Percentiles rank a stretch among this genome's conserved stretches.
phyloP scores from a whole-genome alignment of 2,329 filamentous ascomycete genomes.

The Curvularia hawaiiensis region DNA sequence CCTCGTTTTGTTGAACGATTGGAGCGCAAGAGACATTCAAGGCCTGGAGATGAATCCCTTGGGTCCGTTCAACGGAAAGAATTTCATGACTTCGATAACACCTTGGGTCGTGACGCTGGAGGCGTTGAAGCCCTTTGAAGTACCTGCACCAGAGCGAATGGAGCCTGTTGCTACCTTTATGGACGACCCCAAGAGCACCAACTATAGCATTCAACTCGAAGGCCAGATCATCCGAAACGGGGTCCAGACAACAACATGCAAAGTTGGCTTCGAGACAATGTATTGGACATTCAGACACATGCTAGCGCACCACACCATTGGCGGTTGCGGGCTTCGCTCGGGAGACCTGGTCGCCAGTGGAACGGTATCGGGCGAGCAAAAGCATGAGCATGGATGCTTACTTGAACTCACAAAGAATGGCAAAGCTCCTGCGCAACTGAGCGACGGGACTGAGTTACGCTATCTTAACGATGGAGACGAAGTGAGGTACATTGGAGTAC shows the following conservation, averaged over 20 bases:
- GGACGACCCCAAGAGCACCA: slow-evolving; percentile 29
- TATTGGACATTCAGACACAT: slow-evolving; percentile 56
- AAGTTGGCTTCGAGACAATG: slow-evolving; percentile 46
- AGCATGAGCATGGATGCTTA: slow-evolving; percentile 50
- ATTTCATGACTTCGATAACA: slow-evolving; percentile 63
- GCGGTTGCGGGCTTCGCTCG: slow-evolving; percentile 49
- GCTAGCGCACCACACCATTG: slow-evolving; percentile 51
- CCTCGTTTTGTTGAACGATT: slow-evolving; percentile 67
- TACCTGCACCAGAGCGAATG: slow-evolving; percentile 28
- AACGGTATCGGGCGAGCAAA: slow-evolving; percentile 49
- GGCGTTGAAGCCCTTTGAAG: slow-evolving; percentile 53
- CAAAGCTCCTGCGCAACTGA: slow-evolving; percentile 33
- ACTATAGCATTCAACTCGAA: slow-evolving; percentile 34
- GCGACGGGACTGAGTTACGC: slow-evolving; percentile 37
- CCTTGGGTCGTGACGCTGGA: slow-evolving; percentile 68
- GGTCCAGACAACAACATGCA: slow-evolving; percentile 27
- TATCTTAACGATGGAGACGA: slow-evolving; percentile 52
- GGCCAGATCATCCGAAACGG: slow-evolving; percentile 30
- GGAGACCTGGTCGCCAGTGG: slow-evolving; percentile 54
- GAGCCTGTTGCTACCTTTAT: slow-evolving; percentile 31
- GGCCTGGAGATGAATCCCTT: slow-evolving; percentile 65
- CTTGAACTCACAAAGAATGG: slow-evolving; percentile 50
- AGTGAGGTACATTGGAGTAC: slow-evolving; percentile 45
- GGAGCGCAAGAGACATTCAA: slow-evolving; percentile 68
- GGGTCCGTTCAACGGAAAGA: slow-evolving; percentile 66